A percentile compares a stretch with the other conserved stretches of the same genome.
These are phyloP conservation scores for Atkinsonella hypoxylon DNA, from an alignment of 2,329 filamentous ascomycete species.

Conservation along the genomic window DNA sequence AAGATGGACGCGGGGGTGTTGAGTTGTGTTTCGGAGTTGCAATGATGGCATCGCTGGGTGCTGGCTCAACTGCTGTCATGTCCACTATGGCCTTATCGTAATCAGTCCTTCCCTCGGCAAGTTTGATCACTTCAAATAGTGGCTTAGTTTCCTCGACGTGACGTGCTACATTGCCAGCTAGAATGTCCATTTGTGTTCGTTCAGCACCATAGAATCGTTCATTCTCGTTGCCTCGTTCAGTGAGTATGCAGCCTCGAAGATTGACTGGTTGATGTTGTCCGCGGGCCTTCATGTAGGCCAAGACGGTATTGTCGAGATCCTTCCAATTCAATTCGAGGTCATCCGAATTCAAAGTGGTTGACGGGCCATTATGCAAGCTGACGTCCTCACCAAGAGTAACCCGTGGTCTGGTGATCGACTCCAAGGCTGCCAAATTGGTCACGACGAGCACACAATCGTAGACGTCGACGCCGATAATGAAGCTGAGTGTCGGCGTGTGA, in stretches of 20 bases:
- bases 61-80: slow-evolving; percentile 49
- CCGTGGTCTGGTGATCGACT: slow-evolving; percentile 68
- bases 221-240: slow-evolving; percentile 46
- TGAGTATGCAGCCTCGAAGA: slow-evolving; percentile 43
- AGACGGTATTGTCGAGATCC: slow-evolving; percentile 41
- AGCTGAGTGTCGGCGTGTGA: slow-evolving; percentile 79
- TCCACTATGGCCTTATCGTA: slow-evolving; percentile 59
- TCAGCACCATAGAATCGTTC: slow-evolving; percentile 43
- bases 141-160: slow-evolving; percentile 42
- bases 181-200: slow-evolving; percentile 42
- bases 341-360: slow-evolving; percentile 42
- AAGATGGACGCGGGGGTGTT: slow-evolving; percentile 35
- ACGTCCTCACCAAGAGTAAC: slow-evolving; percentile 76
- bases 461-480: slow-evolving; percentile 83
- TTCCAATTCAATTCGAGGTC: slow-evolving; percentile 40
- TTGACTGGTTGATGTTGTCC: slow-evolving; percentile 44
- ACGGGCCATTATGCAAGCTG: slow-evolving; percentile 62
- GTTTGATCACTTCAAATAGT: slow-evolving; percentile 73
- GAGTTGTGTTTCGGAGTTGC: slow-evolving; percentile 30
- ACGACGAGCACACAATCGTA: slow-evolving; percentile 94
- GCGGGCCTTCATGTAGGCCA: slow-evolving; percentile 47
- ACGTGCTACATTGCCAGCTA: slow-evolving; percentile 44
- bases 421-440: slow-evolving; percentile 72
- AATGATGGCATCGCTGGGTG: slow-evolving; percentile 62
- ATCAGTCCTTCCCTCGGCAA: slow-evolving; percentile 72